phyloP scores from a whole-genome alignment of 495 filamentous ascomycete species.

The Tuber borchii region DNA sequence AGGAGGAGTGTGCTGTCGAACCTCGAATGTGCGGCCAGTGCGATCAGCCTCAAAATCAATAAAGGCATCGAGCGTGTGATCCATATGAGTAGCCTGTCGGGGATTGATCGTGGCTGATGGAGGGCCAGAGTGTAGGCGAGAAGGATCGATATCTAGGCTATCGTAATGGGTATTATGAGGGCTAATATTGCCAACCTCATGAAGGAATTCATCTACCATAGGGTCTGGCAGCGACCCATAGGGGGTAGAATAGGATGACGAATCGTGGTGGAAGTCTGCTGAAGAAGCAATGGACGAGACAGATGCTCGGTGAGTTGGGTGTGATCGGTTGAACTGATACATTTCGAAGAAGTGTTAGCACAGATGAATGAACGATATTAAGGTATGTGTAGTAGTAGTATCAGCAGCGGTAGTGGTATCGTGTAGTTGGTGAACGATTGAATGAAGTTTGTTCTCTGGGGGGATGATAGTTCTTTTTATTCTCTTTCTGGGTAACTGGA shows the following conservation, averaged over 20 bases:
- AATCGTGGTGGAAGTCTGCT: slow-evolving; percentile 15
- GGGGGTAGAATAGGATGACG: slow-evolving; percentile 21
- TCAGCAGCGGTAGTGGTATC: not conserved
- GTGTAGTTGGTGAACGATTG: not conserved
- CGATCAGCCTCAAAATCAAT: slow-evolving; percentile 35
- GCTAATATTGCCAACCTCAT: slow-evolving; percentile 24
- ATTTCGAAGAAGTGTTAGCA: slow-evolving; percentile 18
- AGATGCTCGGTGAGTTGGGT: slow-evolving; percentile 17
- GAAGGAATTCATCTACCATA: slow-evolving; percentile 31
- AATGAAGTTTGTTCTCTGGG: not conserved
- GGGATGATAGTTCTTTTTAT: slow-evolving; percentile 2
- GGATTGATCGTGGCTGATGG: slow-evolving; percentile 11
- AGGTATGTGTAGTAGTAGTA: not conserved
- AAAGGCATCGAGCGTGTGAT: slow-evolving; percentile 25
- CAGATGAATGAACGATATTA: not conserved
- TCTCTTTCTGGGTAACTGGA: not conserved
- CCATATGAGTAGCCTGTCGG: slow-evolving; percentile 22
- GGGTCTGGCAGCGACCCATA: slow-evolving; percentile 24
- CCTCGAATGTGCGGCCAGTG: slow-evolving; percentile 24
- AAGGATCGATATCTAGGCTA: slow-evolving; percentile 28
- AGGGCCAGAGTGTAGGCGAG: slow-evolving; percentile 11
- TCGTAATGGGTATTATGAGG: slow-evolving; percentile 21
- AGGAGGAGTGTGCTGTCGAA: slow-evolving; percentile 15
- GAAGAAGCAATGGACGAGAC: slow-evolving; percentile 18
- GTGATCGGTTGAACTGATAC: slow-evolving; percentile 30